Conservation (phyloP, 495 filamentous ascomycete species). For the Podospora australis region DNA sequence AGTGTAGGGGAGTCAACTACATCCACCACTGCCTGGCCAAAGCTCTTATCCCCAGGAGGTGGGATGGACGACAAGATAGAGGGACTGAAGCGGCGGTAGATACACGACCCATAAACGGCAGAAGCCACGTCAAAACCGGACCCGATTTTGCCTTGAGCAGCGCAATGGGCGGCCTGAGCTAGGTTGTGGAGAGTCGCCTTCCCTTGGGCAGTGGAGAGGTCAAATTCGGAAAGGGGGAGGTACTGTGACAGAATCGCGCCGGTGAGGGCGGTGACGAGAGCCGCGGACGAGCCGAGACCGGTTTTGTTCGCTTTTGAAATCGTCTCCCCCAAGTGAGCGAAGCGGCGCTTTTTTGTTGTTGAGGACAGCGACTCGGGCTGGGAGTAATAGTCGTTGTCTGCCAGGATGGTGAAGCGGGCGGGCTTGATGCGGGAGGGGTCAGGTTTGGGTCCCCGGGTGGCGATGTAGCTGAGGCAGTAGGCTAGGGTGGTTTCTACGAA, state of each 20-base stretch:
- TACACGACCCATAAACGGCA: constrained; percentile 83
- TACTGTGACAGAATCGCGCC: constrained; percentile 76
- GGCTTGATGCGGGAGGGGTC: constrained; percentile 54
- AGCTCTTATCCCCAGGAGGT: constrained; percentile 55
- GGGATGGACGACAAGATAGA: constrained; percentile 59
- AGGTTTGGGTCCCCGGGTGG: constrained; percentile 44
- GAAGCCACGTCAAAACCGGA: constrained; percentile 95
- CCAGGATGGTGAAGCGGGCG: constrained; percentile 75
- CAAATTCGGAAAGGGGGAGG: constrained; percentile 55
- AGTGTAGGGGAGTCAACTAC: constrained; percentile 50
- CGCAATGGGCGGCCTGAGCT: constrained; percentile 87
- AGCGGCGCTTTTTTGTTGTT: constrained; percentile 37
- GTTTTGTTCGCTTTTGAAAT: constrained; percentile 86
- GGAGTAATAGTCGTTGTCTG: constrained; percentile 96
- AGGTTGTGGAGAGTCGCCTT: constrained; percentile 71
- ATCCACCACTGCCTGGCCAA: constrained; percentile 55
- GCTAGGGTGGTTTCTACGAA: constrained; percentile 87
- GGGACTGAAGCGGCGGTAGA: constrained; percentile 88
- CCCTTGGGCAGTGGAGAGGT: constrained; percentile 31
- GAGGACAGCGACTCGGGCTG: constrained; percentile 13
- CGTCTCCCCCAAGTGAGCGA: constrained; percentile 70
- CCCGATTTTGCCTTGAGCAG: constrained; percentile 93
- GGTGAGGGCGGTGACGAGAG: constrained; percentile 86
- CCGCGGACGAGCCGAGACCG: constrained; percentile 90
- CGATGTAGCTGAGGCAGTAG: constrained; percentile 81